Evolutionary conservation across 495 filamentous ascomycete species (phyloP).

Genomic region (Neurospora tetraspora): DNA sequence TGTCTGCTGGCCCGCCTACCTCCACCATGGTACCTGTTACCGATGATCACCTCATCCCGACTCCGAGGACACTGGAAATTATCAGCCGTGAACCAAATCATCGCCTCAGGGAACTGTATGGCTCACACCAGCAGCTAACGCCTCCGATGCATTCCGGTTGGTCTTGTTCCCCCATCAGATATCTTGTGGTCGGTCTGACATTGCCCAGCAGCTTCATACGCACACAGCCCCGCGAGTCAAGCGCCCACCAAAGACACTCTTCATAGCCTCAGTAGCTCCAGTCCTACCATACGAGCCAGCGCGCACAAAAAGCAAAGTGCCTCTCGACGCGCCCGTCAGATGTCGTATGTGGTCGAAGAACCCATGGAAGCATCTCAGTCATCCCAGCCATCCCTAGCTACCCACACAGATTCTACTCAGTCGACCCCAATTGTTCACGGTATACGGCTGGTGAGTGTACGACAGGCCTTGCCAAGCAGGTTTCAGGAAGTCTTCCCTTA

Average conservation of each 20-base stretch:
- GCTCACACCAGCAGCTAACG: neutral
- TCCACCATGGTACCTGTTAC: neutral
- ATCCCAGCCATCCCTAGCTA: neutral
- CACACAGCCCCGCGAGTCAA: neutral
- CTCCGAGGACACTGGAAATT: neutral
- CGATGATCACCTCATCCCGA: neutral
- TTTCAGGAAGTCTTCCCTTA: conserved; percentile 71
- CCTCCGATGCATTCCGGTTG: neutral
- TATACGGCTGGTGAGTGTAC: conserved; percentile 62
- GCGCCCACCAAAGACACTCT: neutral
- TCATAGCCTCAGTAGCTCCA: conserved; percentile 5
- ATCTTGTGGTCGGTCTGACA: neutral
- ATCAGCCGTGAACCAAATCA: neutral
- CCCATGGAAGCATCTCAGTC: neutral
- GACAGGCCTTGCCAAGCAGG: conserved; percentile 61
- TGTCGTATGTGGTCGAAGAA: neutral
- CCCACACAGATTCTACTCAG: neutral
- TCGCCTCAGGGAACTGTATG: neutral
- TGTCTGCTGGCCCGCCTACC: neutral
- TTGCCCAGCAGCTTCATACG: neutral
- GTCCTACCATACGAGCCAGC: conserved; percentile 7
- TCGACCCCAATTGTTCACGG: conserved; percentile 43
- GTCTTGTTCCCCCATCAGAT: neutral
- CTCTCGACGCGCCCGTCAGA: neutral
- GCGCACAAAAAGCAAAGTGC: neutral